These are phyloP conservation scores for Epichloe bromicola DNA, from an alignment of 2,329 filamentous ascomycete species.

Conservation along the genomic window DNA sequence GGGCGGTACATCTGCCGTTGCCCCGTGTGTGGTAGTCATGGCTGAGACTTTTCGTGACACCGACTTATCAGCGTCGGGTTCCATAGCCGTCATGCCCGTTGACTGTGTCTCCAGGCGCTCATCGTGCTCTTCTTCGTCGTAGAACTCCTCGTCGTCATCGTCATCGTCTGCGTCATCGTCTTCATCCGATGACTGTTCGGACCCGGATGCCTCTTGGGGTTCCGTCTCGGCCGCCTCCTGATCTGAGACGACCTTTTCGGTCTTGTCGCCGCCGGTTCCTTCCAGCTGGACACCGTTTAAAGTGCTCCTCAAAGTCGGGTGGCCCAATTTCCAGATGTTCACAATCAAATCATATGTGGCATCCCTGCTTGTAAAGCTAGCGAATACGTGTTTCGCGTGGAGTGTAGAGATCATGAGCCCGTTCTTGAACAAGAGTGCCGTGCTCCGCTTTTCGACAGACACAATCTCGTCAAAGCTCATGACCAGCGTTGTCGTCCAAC, in stretches of 20 bases:
- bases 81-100: constrained; percentile 25
- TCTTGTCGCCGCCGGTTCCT: constrained; percentile 77
- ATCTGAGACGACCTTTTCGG: constrained; percentile 59
- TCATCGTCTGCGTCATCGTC: constrained; percentile 52
- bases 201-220: constrained; percentile 41
- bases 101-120: constrained; percentile 51
- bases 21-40: constrained; percentile 28
- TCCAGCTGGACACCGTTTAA: constrained; percentile 78
- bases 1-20: constrained; percentile 26
- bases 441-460: constrained; percentile 92
- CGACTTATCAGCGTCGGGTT: constrained; percentile 47
- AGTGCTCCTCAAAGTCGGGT: constrained; percentile 82
- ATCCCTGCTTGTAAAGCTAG: constrained; percentile 86
- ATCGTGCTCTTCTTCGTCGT: constrained; percentile 68
- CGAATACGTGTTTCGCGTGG: constrained; percentile 90
- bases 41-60: constrained; percentile 63
- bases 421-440: constrained; percentile 90
- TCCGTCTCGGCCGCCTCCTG: constrained; percentile 20
- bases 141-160: constrained; percentile 53
- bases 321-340: constrained; percentile 95
- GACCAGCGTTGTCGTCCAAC: constrained; percentile 93
- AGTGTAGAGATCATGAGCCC: constrained; percentile 93
- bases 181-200: constrained; percentile 52
- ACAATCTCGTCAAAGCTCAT: constrained; percentile 98
- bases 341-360: constrained; percentile 95